Evolutionary conservation across 768 basidiomycete genomes (phyloP).

Genomic region (Lentinula aciculospora): DNA sequence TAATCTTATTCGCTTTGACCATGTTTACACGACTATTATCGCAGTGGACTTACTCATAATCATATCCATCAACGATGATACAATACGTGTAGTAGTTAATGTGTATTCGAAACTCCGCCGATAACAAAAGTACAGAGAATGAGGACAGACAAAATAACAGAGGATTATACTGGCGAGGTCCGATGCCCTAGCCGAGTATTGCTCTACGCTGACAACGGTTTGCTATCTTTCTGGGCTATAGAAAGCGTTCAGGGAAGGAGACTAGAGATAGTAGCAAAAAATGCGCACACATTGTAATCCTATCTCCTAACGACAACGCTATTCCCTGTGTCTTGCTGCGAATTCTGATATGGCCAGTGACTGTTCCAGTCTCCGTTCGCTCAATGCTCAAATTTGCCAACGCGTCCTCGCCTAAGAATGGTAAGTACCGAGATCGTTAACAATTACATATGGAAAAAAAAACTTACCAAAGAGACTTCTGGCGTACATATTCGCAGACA

Average conservation of each 20-base stretch:
- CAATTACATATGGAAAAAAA: background rate
- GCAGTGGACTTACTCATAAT: no score
- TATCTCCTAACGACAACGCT: slow-evolving; percentile 88
- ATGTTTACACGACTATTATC: no score
- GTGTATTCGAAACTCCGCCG: no score
- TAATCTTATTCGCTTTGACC: background rate
- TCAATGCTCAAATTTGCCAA: slow-evolving; percentile 94
- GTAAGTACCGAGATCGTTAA: background rate
- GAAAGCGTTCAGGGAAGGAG: background rate
- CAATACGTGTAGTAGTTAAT: no score
- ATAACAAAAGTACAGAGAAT: no score
- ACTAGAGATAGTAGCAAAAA: background rate
- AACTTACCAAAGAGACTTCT: slow-evolving; percentile 84
- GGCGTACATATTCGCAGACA: slow-evolving; percentile 96
- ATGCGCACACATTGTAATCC: slow-evolving; percentile 60
- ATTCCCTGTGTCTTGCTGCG: slow-evolving; percentile 98
- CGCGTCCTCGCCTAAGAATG: slow-evolving; percentile 81
- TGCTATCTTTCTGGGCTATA: slow-evolving; percentile 37
- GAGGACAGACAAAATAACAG: no score
- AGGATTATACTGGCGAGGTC: no score
- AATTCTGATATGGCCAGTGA: slow-evolving; percentile 93
- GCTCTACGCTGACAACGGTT: slow-evolving; percentile 27
- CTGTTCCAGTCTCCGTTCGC: slow-evolving; percentile 70
- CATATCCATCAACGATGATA: no score
- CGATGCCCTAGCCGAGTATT: background rate